Evolutionary conservation across 202 grass and related monocot species (phyloP), one percentile per base, ranked within the genome.

Genomic region (Brachypodium distachyon): DNA sequence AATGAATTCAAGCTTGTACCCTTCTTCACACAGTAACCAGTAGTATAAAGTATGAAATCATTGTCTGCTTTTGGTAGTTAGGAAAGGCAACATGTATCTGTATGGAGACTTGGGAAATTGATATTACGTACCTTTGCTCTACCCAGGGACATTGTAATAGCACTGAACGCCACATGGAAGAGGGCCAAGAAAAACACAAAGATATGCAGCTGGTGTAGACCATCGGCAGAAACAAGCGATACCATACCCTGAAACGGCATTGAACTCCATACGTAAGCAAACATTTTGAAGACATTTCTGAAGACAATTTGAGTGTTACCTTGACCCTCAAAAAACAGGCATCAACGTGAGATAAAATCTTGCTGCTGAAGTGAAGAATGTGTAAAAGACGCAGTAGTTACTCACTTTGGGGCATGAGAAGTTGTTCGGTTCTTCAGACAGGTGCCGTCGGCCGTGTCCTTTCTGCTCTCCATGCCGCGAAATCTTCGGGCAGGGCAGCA

Each of bases 161-260:
- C 87, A 67, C 96, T 95, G 71, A 92, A 95, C 2, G 72, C 59
- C 10, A 98, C 91, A 78, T 98, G 95, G 80, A 92, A 78, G 63
- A 98, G 85, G 0, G 95, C 95, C 80, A 98, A 58, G 87, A 98
- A 95, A 51, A 98, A 98, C 18, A 98, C 78, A 78, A 98, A 92
- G 61, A 98, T 91, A 44, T 98, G 95, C 83, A 98, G 75, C 80
- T 98, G 91, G 71, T 98, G 95, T 46, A 98, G 59, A 52, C 84
- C 91, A 52, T 95, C 87, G 12, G 77, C 14, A 41, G 95, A 98
- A 81, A 98, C 82, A 44, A 98, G 82, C 32, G 96, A 84, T 55
- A 90, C 91, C 77, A 81, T 90, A 28, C 89, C 87, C 96, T 98
- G 81, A 75, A 71, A 80, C 84, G 39, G 23, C 55, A 70, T 71